Evolutionary conservation across 1,284 basidiomycete genomes (phyloP).

Genomic region (Thelephora terrestris): DNA sequence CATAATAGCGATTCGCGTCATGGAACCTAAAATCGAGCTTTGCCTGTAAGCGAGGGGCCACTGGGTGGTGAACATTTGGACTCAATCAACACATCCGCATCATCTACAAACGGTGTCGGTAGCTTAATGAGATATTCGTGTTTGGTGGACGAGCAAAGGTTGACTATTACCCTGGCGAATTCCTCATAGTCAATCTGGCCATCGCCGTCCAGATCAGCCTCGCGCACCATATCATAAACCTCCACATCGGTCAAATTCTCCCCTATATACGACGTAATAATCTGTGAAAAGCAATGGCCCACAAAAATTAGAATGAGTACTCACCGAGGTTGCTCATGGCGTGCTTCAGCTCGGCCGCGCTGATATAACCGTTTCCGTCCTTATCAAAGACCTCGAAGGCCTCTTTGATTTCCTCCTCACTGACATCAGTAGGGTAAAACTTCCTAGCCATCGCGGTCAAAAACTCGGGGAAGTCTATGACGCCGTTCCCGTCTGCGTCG

Average conservation of each 20-base stretch:
- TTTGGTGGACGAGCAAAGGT: not conserved
- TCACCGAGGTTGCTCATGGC: conserved; percentile 88
- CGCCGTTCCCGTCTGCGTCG: conserved; percentile 70
- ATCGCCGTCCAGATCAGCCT: conserved; percentile 94
- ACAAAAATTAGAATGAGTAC: conserved; percentile 22
- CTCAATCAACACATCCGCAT: not conserved
- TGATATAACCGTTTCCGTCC: conserved; percentile 76
- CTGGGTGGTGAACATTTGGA: not conserved
- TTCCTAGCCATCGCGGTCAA: conserved; percentile 95
- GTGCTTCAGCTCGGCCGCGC: conserved; percentile 74
- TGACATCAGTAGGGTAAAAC: conserved; percentile 87
- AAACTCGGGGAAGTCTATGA: conserved; percentile 95
- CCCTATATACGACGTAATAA: conserved; percentile 44
- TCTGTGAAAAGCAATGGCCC: not conserved
- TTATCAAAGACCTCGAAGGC: conserved; percentile 83
- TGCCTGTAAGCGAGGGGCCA: too few species aligned
- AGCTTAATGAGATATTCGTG: conserved; percentile 1
- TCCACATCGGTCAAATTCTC: conserved; percentile 91
- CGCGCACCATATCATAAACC: conserved; percentile 98
- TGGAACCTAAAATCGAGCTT: too few species aligned
- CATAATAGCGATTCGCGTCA: too few species aligned
- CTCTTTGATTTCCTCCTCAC: conserved; percentile 69
- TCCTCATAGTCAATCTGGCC: conserved; percentile 82
- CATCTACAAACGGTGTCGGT: too few species aligned
- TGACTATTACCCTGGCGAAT: conserved; percentile 46